These are phyloP conservation scores for Ceratobasidium sp. DNA, from an alignment of 1,284 basidiomycete species.

Conservation along the genomic window DNA sequence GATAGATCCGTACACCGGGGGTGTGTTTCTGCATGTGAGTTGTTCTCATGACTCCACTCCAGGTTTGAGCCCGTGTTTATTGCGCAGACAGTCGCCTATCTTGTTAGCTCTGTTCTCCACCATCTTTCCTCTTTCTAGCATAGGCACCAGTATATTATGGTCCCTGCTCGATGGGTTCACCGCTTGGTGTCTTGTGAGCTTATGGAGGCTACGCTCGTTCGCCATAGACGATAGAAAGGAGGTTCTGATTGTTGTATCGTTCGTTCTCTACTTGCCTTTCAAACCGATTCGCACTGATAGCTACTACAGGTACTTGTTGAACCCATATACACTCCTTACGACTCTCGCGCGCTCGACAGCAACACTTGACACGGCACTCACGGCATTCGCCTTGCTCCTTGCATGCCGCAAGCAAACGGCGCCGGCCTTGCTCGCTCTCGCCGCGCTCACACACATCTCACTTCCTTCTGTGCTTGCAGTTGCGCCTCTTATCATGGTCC, in stretches of 20 bases:
- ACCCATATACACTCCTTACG: constrained; percentile 86
- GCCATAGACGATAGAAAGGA: constrained; percentile 62
- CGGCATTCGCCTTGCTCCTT: constrained; percentile 75
- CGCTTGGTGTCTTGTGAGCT: constrained; percentile 72
- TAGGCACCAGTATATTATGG: constrained; percentile 72
- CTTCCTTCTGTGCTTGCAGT: constrained; percentile 77
- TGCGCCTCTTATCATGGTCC: constrained; percentile 72
- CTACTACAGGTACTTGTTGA: constrained; percentile 77
- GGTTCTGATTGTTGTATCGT: constrained; percentile 70
- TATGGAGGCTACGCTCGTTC: constrained; percentile 72
- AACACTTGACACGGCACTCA: constrained; percentile 77
- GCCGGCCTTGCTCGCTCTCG: constrained; percentile 69
- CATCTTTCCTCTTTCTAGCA: constrained; percentile 64
- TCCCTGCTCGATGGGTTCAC: constrained; percentile 71
- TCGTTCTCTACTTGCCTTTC: constrained; percentile 52
- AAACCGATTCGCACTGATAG: constrained; percentile 30
- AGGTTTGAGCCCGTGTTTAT: constrained; percentile 32
- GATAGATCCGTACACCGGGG: constrained; percentile 86
- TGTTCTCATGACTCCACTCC: constrained; percentile 4
- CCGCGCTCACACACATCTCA: constrained; percentile 76
- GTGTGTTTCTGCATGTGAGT: constrained; percentile 83
- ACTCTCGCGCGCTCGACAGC: constrained; percentile 84
- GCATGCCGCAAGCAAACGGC: constrained; percentile 62
- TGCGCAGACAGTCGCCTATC: constrained; percentile 74
- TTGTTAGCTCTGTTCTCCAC: constrained; percentile 81